Percentiles rank a stretch among this genome's conserved stretches.
phyloP scores from a whole-genome alignment of 176 grass and related monocot genomes.

The Secale cereale region DNA sequence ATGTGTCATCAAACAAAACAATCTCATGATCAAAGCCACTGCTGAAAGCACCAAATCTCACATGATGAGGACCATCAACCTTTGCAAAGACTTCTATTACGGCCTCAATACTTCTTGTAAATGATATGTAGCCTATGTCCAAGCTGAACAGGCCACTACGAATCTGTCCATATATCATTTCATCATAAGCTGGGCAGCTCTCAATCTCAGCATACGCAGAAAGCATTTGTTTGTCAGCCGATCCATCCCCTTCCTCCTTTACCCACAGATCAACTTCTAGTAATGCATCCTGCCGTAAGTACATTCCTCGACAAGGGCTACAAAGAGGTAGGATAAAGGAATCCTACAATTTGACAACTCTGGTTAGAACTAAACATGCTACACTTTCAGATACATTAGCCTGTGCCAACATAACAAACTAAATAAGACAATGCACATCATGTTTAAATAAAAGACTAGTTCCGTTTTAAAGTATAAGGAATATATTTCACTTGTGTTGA shows the following conservation, averaged over 20 bases:
- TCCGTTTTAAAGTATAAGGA: not conserved
- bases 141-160: not conserved
- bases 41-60: slow-evolving; percentile 1
- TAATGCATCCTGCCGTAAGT: not conserved
- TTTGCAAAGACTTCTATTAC: not conserved
- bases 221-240: not conserved
- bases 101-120: not conserved
- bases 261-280: not conserved
- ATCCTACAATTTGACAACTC: not conserved
- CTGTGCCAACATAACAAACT: not conserved
- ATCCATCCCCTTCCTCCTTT: not conserved
- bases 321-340: not conserved
- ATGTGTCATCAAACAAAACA: not conserved
- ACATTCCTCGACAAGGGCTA: not conserved
- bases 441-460: not conserved
- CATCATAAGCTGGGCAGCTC: not conserved
- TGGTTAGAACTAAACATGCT: not conserved
- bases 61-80: not conserved
- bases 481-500: no score
- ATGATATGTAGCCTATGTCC: not conserved
- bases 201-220: not conserved
- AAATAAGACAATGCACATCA: not conserved
- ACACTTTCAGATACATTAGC: not conserved
- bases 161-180: not conserved
- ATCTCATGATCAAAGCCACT: slow-evolving; percentile 6